Percentiles rank a stretch among this genome's conserved stretches.
Evolutionary conservation across 2,329 filamentous ascomycete genomes (phyloP).

Genomic region (Aspergillus sp.): DNA sequence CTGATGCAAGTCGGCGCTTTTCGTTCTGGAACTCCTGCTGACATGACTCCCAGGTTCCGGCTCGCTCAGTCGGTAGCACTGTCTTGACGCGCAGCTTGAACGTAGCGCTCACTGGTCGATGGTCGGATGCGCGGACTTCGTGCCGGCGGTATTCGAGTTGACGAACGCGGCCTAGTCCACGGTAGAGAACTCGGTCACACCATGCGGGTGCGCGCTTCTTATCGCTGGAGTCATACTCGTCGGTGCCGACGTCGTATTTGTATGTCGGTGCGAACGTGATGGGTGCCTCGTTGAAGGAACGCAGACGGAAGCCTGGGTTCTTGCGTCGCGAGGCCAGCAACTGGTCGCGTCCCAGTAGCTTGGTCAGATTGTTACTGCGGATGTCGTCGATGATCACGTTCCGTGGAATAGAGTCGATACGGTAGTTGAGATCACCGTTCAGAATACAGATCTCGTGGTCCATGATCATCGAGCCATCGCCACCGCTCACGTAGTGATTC

Average conservation of each 20-base stretch:
- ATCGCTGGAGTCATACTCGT: constrained; percentile 90
- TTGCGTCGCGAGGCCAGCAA: constrained; percentile 83
- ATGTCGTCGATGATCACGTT: constrained; percentile 88
- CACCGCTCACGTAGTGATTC: constrained; percentile 85
- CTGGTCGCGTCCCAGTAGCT: constrained; percentile 91
- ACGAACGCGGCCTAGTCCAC: constrained; percentile 77
- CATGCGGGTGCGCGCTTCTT: constrained; percentile 93
- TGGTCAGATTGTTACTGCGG: constrained; percentile 74
- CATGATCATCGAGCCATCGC: constrained; percentile 89
- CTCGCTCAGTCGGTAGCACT: constrained; percentile 68
- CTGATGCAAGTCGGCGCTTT: constrained; percentile 66
- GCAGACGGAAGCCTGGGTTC: constrained; percentile 84
- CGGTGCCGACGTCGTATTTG: constrained; percentile 96
- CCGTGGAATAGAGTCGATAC: constrained; percentile 94
- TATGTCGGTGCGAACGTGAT: constrained; percentile 96
- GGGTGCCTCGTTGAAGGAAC: constrained; percentile 84
- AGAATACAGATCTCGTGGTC: constrained; percentile 97
- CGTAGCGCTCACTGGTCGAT: constrained; percentile 83
- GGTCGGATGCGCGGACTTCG: constrained; percentile 88
- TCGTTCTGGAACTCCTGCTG: constrained; percentile 73
- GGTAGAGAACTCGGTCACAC: constrained; percentile 92
- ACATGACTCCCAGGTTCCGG: constrained; percentile 69
- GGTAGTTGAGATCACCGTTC: constrained; percentile 96
- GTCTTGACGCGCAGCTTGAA: constrained; percentile 86
- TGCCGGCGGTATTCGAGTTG: constrained; percentile 87